These are phyloP conservation scores for Maudiozyma barnettii DNA, from an alignment of 805 yeast species.

Conservation along the genomic window DNA sequence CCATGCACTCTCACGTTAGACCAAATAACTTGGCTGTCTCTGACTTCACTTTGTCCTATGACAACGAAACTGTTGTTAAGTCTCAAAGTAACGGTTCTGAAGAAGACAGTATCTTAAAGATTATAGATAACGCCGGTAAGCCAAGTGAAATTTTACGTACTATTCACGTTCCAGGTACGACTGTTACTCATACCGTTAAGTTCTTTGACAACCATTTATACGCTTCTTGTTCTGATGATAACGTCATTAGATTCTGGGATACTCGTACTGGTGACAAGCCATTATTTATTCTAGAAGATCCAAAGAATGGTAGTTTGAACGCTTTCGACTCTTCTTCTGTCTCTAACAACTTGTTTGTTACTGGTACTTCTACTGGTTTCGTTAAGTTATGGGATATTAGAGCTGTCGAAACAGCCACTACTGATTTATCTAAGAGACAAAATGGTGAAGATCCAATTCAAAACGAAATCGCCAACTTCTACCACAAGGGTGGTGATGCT, in stretches of 20 bases:
- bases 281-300: slow-evolving; percentile 15
- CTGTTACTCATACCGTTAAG: slow-evolving; percentile 19
- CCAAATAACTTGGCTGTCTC: slow-evolving; percentile 15
- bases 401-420: slow-evolving; percentile 15
- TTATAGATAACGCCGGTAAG: slow-evolving; percentile 20
- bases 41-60: slow-evolving; percentile 20
- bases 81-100: slow-evolving; percentile 19
- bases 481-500: slow-evolving; percentile 22
- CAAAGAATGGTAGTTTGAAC: slow-evolving; percentile 17
- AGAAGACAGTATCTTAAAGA: slow-evolving; percentile 19
- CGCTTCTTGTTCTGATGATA: slow-evolving; percentile 23
- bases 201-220: slow-evolving; percentile 22
- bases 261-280: slow-evolving; percentile 19
- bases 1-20: slow-evolving; percentile 15
- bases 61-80: slow-evolving; percentile 18
- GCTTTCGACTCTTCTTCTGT: slow-evolving; percentile 19
- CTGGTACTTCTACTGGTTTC: slow-evolving; percentile 22
- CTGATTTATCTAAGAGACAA: slow-evolving; percentile 15
- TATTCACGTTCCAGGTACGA: slow-evolving; percentile 17
- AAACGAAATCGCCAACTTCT: slow-evolving; percentile 16
- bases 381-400: slow-evolving; percentile 25
- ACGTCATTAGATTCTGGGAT: slow-evolving; percentile 23
- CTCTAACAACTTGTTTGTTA: slow-evolving; percentile 19
- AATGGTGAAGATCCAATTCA: slow-evolving; percentile 17
- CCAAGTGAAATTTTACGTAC: slow-evolving; percentile 20